Evolutionary conservation across 2,329 filamentous ascomycete species (phyloP).

Genomic region (Hypomyces rosellus): DNA sequence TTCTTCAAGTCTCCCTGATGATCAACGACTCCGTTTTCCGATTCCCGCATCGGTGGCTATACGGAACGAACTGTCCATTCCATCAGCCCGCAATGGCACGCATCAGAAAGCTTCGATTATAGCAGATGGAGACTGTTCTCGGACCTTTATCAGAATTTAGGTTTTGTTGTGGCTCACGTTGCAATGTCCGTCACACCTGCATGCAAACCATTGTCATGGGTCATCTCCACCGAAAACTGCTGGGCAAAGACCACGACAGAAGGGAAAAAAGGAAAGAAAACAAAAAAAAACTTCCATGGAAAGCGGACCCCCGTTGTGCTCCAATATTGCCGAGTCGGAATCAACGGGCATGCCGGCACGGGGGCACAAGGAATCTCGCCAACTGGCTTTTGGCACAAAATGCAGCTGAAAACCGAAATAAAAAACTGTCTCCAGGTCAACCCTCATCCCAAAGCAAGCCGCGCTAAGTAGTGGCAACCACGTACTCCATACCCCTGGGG

Average conservation of each 20-base stretch:
- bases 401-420: conserved; percentile 6
- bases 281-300: not conserved
- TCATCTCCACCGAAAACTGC: not conserved
- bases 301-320: not conserved
- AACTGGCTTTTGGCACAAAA: not conserved
- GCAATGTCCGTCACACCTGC: not conserved
- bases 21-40: too few species aligned
- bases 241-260: not conserved
- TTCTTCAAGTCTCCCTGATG: too few species aligned
- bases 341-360: conserved; percentile 2
- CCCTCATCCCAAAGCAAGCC: not conserved
- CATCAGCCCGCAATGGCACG: too few species aligned
- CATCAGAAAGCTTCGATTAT: too few species aligned
- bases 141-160: not conserved
- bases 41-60: too few species aligned
- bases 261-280: not conserved
- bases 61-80: too few species aligned
- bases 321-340: conserved; percentile 10
- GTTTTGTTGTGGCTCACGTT: not conserved
- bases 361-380: not conserved
- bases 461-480: conserved; percentile 9
- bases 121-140: too few species aligned
- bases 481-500: conserved; percentile 5
- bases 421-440: conserved; percentile 2
- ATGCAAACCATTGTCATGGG: not conserved